Conservation (phyloP, 2,329 filamentous ascomycete species). For the Tolypocladium capitatum region DNA sequence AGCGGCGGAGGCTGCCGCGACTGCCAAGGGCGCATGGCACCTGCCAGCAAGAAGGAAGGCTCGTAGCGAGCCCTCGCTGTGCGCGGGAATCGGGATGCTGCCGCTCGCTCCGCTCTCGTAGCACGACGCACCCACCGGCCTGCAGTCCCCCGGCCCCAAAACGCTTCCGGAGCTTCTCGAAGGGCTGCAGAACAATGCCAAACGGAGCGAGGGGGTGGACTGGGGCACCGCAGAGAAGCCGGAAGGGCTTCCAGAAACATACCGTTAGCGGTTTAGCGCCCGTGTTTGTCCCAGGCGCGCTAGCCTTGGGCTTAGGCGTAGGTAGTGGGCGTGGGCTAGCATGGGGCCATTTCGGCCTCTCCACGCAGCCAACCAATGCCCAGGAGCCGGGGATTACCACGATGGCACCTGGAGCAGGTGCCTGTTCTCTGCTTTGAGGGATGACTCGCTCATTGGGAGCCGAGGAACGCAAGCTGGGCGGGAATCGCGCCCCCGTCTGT, state of each 20-base stretch:
- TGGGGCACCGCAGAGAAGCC: neutral
- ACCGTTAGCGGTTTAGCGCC: conserved; percentile 15
- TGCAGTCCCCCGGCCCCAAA: neutral
- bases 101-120: neutral
- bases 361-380: conserved; percentile 14
- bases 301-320: conserved; percentile 9
- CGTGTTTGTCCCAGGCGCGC: conserved; percentile 3
- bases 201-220: conserved; percentile 2
- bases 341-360: conserved; percentile 8
- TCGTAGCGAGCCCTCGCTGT: too few relatives aligned
- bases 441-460: neutral
- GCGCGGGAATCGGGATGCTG: neutral
- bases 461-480: neutral
- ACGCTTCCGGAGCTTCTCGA: neutral
- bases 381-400: neutral
- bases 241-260: conserved; percentile 23
- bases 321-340: neutral
- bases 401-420: too few relatives aligned
- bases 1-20: too few relatives aligned
- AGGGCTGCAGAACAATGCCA: neutral
- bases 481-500: neutral
- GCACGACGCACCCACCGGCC: neutral
- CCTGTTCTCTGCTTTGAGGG: neutral
- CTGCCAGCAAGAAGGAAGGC: too few relatives aligned
- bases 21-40: too few relatives aligned